Base-by-base conservation (phyloP, 352 stramenopile genomes). In the Pythium brachiatum region DNA sequence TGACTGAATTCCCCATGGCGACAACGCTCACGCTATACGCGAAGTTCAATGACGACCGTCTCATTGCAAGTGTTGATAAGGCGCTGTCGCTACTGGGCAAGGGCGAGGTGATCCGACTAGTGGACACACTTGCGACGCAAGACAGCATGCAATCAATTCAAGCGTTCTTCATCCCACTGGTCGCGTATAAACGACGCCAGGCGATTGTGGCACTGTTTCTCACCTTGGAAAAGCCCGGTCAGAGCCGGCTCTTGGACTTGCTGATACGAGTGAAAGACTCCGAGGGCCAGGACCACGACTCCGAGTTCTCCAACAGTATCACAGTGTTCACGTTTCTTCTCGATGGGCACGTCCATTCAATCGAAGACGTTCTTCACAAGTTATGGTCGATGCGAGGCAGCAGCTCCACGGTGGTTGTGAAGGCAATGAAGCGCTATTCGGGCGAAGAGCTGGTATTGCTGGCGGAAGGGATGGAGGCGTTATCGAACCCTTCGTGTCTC, bases 281-380 rank as follows among this genome's bases (percentile, higher is more conserved):
- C 7, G 7, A 11, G 1, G 20, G 16, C 15, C 38, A 12, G 38
- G 11, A 8, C 11, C 13, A 54, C 26, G 34, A 54, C 5, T 31
- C 7, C 0, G 47, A 59, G 21, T 41, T 36, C 9, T 39, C 47
- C n/a, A 27, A 43, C 26, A 34, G 8, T 13, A n/a, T 39, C 26
- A 62, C 75, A 31, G 58, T 88, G 1, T 73, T 88, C 21, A 72
- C 76, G n/a, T 64, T 90, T 9, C 72, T 90, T 31, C 57, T 89
- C 2, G 67, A 77, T 20, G 67, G 68, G 12, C 60, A 63, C n/a
- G 59, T 86, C 21, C 64, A 53, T 13, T 72, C 62, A 8, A 60
- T 75, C 8, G 75, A 84, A 25, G 46, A 66, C 0, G 75, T 84
- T 9, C 73, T 88, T 36, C 72, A 74, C 9, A 88, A 86, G 18